These are phyloP conservation scores for Obelidium mucronatum DNA, from an alignment of 192 early-diverging fungal species.

Conservation along the genomic window DNA sequence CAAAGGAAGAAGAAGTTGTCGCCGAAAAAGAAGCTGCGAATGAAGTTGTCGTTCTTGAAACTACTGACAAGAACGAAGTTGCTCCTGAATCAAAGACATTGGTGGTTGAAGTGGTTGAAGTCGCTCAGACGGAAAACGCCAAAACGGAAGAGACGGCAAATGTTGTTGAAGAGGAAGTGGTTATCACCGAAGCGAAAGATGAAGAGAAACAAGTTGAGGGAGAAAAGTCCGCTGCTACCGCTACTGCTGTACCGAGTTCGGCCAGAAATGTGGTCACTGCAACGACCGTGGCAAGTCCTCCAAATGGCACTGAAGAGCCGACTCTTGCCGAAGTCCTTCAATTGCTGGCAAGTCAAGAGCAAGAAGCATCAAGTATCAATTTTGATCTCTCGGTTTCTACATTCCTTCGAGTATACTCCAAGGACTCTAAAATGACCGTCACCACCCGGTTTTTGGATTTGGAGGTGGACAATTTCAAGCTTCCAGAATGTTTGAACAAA, in stretches of 20 bases:
- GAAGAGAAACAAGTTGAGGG: background rate
- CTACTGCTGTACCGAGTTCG: no score
- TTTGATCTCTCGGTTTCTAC: conserved; percentile 4
- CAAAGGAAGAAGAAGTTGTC: background rate
- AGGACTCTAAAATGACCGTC: conserved; percentile 1
- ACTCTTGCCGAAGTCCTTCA: no score
- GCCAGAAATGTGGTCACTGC: background rate
- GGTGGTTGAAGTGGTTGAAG: no score
- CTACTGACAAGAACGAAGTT: background rate
- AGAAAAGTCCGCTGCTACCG: no score
- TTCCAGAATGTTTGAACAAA: background rate
- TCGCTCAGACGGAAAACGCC: no score
- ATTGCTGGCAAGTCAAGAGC: no score
- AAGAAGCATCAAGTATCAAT: background rate
- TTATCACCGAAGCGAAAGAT: no score
- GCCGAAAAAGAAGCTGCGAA: background rate
- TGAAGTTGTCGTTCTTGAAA: background rate
- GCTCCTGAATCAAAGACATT: background rate
- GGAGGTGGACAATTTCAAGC: background rate
- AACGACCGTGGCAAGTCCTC: background rate
- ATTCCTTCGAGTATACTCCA: conserved; percentile 19
- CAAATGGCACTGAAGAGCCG: background rate
- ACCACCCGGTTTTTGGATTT: conserved; percentile 3
- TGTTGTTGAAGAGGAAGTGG: no score
- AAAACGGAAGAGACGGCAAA: no score